Base-by-base conservation (phyloP, 176 grass and related monocot genomes). In the Microstegium vimineum region DNA sequence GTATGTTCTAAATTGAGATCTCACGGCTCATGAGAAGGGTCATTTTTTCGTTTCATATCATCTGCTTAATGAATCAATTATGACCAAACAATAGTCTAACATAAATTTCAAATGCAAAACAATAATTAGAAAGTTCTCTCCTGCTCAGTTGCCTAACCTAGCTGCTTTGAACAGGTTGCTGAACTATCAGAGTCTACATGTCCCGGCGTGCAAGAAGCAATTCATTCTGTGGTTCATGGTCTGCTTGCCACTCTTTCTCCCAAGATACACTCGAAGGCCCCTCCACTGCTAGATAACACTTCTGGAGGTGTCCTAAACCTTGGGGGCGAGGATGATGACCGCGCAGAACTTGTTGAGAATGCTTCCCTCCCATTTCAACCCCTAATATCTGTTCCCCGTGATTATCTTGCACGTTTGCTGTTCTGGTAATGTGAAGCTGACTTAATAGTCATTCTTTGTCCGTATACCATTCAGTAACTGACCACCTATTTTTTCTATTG, bases 361-460 rank as follows among this genome's bases (percentile, higher is more conserved):
- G 33, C 33, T 34, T 34, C 3, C 4, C 33, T 34, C 33, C 33
- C 33, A 34, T 34, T 34, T 86, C 93, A 92, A 62, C 91, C 93
- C 40, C 79, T 95, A 41, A 91, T 95, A 87, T 90, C 91, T 80
- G 91, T 94, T 36, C 87, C 89, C 18, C 89, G 97, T 36, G 93
- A 95, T 84, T 99, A 92, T 76, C 89, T 99, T 30, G 97, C 97
- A 73, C 93, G 97, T 12, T 89, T 99, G 60, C 75, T 99, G 60
- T 99, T 99, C 89, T 99, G 97, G 97, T 95, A 90, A 91, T 83
- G 23, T 20, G 36, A 84, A 82, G 2, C 66, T 49, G 45, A 68
- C 23, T 73, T 32, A 23, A 33, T 59, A 62, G 12, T 18, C 28
- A 42, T 59, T 79, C 26, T 81, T 57, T 67, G 26, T 78, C 73